These are phyloP conservation scores for Diaporthe sp. DNA, from an alignment of 2,329 filamentous ascomycete genomes.

Conservation along the genomic window DNA sequence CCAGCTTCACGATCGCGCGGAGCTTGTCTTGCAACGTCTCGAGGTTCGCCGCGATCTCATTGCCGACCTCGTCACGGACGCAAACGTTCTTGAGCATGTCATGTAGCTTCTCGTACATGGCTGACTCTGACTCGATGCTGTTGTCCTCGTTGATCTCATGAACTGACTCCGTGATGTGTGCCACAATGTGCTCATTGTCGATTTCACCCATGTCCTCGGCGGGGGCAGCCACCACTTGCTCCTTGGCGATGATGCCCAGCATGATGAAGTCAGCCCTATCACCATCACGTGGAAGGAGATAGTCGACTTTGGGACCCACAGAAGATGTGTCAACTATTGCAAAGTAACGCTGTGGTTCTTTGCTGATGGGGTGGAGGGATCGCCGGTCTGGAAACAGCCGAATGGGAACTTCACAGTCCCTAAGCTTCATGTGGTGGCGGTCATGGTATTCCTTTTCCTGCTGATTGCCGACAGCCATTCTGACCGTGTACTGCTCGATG, in stretches of 20 bases:
- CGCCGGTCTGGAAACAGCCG: neutral
- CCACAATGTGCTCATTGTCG: neutral
- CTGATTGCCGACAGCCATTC: neutral
- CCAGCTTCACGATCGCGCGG: too few species aligned
- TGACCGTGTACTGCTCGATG: neutral
- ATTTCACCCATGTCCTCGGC: neutral
- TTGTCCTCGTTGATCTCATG: neutral
- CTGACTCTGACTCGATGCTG: neutral
- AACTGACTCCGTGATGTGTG: neutral
- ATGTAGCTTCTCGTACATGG: too few species aligned
- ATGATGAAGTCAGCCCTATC: neutral
- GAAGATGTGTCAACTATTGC: neutral
- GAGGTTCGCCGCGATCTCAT: too few species aligned
- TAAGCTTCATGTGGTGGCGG: neutral
- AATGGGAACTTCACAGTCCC: neutral
- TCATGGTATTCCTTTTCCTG: constrained; percentile 7
- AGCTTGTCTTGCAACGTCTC: too few species aligned
- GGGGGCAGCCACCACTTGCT: too few species aligned
- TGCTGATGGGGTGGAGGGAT: neutral
- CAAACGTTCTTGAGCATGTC: too few species aligned
- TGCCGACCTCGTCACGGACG: too few species aligned
- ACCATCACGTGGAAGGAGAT: neutral
- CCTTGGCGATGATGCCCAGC: neutral
- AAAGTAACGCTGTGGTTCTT: neutral
- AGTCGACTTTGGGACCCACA: neutral